Percentiles rank a stretch among this genome's conserved stretches.
These are phyloP conservation scores for Rhamnella rubrinervis DNA, from an alignment of 331 rosid species.

Conservation along the genomic window DNA sequence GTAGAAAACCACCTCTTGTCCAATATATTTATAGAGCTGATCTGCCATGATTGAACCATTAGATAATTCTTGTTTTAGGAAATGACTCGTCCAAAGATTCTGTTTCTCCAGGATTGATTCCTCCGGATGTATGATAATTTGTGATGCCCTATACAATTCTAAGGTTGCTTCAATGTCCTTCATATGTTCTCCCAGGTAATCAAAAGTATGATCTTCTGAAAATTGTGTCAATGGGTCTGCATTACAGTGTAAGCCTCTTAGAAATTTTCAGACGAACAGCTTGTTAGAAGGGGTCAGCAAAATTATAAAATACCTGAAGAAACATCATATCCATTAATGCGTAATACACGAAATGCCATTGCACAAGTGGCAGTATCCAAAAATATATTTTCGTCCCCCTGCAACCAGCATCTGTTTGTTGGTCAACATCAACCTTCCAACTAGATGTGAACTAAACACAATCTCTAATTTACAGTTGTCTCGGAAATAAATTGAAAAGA, in stretches of 20 bases:
- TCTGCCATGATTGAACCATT: constrained; percentile 15
- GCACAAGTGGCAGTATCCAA: constrained; percentile 71
- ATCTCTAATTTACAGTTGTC: not conserved
- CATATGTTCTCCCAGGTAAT: constrained; percentile 64
- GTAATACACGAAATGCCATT: constrained; percentile 72
- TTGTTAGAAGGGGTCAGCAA: constrained; percentile 17
- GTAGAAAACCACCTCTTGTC: constrained; percentile 54
- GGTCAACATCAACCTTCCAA: constrained; percentile 17
- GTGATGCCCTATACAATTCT: constrained; percentile 72
- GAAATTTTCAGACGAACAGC: not conserved
- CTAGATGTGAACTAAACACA: constrained; percentile 5
- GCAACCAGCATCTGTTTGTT: constrained; percentile 65
- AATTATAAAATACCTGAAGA: constrained; percentile 53
- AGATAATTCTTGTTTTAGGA: constrained; percentile 44
- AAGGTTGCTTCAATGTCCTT: constrained; percentile 57
- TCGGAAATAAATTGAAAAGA: not conserved
- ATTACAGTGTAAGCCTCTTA: constrained; percentile 23
- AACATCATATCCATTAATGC: constrained; percentile 69
- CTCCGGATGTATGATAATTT: constrained; percentile 47
- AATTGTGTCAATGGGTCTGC: constrained; percentile 61
- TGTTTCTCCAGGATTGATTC: constrained; percentile 54
- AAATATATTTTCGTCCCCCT: constrained; percentile 64
- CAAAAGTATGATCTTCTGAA: constrained; percentile 52
- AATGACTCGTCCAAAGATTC: constrained; percentile 48
- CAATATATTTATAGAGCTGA: constrained; percentile 31